A percentile compares a stretch with the other conserved stretches of the same genome.
phyloP scores from a whole-genome alignment of 495 filamentous ascomycete genomes.

The Neurospora sp. region DNA sequence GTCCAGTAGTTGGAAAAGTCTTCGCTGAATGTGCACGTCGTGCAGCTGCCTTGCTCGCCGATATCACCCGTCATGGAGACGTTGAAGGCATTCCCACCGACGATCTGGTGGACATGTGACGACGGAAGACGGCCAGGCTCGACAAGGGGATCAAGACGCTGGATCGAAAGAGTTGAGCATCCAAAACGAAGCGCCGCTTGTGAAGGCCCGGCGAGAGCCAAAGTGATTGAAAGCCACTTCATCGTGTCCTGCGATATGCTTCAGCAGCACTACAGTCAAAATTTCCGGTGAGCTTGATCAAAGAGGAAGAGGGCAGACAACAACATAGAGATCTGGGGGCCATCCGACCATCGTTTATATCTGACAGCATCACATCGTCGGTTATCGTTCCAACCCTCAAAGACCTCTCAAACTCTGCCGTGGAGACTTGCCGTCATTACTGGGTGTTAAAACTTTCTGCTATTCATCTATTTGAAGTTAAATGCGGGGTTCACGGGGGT shows the following conservation, averaged over 20 bases:
- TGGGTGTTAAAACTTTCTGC: background rate
- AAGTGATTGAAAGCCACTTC: constrained; percentile 33
- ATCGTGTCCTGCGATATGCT: constrained; percentile 10
- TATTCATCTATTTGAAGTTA: background rate
- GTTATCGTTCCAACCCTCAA: background rate
- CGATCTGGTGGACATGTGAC: constrained; percentile 39
- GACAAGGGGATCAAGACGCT: constrained; percentile 37
- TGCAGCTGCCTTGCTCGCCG: constrained; percentile 25
- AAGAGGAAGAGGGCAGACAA: background rate
- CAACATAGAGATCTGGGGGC: background rate
- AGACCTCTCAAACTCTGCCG: background rate
- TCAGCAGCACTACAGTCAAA: background rate
- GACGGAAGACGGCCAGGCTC: constrained; percentile 29
- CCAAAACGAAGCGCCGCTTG: constrained; percentile 37
- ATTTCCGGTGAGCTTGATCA: background rate
- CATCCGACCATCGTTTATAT: background rate
- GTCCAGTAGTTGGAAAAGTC: constrained; percentile 33
- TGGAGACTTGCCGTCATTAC: background rate
- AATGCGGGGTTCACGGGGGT: background rate
- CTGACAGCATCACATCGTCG: background rate
- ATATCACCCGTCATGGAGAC: constrained; percentile 36
- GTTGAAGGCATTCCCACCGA: constrained; percentile 41
- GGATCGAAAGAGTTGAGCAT: constrained; percentile 35
- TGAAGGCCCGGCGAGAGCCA: constrained; percentile 27
- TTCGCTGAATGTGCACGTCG: constrained; percentile 13